Conservation (phyloP, 768 basidiomycete species). For the Macrolepiota albuminosa region DNA sequence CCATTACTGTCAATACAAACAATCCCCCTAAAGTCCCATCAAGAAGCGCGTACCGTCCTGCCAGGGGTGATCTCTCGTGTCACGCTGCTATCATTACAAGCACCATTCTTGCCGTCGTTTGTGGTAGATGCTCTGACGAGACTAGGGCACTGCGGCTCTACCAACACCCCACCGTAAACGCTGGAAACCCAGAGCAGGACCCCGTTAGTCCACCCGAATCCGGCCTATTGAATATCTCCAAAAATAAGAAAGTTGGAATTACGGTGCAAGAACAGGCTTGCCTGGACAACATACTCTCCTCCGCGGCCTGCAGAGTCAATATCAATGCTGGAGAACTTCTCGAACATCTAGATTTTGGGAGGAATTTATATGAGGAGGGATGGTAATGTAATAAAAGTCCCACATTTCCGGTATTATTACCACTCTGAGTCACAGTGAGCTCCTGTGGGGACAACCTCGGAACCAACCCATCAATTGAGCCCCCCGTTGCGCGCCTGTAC, state of each 20-base stretch:
- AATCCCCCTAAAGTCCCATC: too few species aligned
- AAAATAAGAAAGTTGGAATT: neutral
- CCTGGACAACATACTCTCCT: constrained; percentile 88
- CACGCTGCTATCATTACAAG: too few species aligned
- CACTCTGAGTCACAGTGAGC: constrained; percentile 63
- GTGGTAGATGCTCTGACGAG: constrained; percentile 25
- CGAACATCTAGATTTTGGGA: constrained; percentile 62
- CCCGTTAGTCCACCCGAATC: constrained; percentile 93
- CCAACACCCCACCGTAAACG: constrained; percentile 56
- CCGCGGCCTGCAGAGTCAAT: constrained; percentile 76
- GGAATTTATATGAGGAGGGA: neutral
- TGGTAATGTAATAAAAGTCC: constrained; percentile 22
- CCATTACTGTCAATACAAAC: too few species aligned
- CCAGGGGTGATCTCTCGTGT: too few species aligned
- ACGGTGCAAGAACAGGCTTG: constrained; percentile 19
- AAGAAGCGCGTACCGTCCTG: too few species aligned
- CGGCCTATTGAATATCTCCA: constrained; percentile 36
- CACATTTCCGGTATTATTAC: constrained; percentile 70
- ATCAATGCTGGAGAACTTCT: constrained; percentile 79
- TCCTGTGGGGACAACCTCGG: constrained; percentile 64
- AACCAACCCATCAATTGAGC: constrained; percentile 69
- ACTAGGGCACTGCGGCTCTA: constrained; percentile 58
- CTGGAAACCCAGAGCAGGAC: constrained; percentile 72
- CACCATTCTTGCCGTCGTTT: constrained; percentile 13
- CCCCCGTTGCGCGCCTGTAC: constrained; percentile 80